A percentile compares a stretch with the other conserved stretches of the same genome.
phyloP scores from a whole-genome alignment of 805 yeast genomes.

The Yarrowia osloensis region DNA sequence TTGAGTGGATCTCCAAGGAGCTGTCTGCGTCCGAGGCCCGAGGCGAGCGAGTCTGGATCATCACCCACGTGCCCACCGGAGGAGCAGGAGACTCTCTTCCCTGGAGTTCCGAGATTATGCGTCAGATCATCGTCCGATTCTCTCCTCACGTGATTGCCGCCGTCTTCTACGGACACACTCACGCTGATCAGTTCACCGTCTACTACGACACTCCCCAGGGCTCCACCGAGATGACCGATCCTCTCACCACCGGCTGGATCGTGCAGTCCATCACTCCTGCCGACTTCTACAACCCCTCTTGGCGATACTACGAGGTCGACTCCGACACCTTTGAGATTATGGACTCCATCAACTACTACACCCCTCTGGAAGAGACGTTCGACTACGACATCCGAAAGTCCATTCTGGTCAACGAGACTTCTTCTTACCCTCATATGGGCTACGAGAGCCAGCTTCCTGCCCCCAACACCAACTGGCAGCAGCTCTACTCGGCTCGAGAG shows the following conservation, averaged over 20 bases:
- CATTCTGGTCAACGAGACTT: not conserved
- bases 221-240: conserved; percentile 42
- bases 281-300: conserved; percentile 62
- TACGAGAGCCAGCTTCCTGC: conserved; percentile 33
- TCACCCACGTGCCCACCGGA: conserved; percentile 64
- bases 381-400: conserved; percentile 7
- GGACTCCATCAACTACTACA: conserved; percentile 60
- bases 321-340: conserved; percentile 58
- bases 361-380: conserved; percentile 57
- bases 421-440: not conserved
- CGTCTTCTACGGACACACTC: conserved; percentile 71
- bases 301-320: conserved; percentile 73
- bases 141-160: conserved; percentile 69
- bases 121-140: conserved; percentile 62
- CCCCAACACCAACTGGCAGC: conserved; percentile 58
- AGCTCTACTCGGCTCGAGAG: conserved; percentile 50
- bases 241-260: conserved; percentile 62
- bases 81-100: conserved; percentile 58
- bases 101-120: conserved; percentile 56
- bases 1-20: conserved; percentile 62
- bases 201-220: conserved; percentile 53
- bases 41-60: conserved; percentile 68
- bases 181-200: conserved; percentile 64
- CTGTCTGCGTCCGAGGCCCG: conserved; percentile 56
- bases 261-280: conserved; percentile 67